A percentile compares a stretch with the other conserved stretches of the same genome.
Conservation (phyloP, 208 protist genomes). For the Strigomonas culicis region DNA sequence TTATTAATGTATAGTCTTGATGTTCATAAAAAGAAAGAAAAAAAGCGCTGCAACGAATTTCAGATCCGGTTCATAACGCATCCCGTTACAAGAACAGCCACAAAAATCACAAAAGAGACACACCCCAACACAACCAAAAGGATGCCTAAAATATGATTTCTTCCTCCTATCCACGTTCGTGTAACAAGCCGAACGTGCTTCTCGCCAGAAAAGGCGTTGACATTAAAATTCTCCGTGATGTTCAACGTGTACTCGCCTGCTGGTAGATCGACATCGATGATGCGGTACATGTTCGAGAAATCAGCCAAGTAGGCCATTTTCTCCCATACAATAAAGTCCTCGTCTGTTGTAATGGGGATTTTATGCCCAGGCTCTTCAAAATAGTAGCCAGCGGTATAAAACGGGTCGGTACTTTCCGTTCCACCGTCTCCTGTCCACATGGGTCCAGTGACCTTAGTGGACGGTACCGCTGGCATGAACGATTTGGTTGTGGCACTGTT, state of each 20-base stretch:
- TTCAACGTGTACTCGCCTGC: conserved; percentile 89
- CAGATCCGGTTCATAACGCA: conserved; percentile 2
- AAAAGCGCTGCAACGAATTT: not conserved
- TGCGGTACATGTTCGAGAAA: conserved; percentile 96
- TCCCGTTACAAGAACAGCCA: conserved; percentile 27
- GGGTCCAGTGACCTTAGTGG: conserved; percentile 16
- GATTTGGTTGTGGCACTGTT: conserved; percentile 77
- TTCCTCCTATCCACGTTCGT: conserved; percentile 93
- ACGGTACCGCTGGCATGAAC: conserved; percentile 56
- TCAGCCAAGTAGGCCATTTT: conserved; percentile 90
- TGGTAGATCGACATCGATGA: conserved; percentile 75
- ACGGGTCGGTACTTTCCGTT: conserved; percentile 46
- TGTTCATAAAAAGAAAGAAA: not conserved
- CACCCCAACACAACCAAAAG: conserved; percentile 91
- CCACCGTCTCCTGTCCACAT: conserved; percentile 37
- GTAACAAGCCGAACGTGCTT: conserved; percentile 94
- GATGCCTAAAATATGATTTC: conserved; percentile 89
- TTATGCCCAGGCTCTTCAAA: conserved; percentile 70
- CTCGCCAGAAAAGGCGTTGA: conserved; percentile 78
- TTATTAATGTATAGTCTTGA: not conserved
- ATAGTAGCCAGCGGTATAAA: conserved; percentile 75
- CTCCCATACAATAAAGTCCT: conserved; percentile 99
- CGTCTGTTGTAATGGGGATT: conserved; percentile 80
- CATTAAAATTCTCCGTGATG: conserved; percentile 89
- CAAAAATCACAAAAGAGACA: conserved; percentile 42